These are phyloP conservation scores for Hura crepitans DNA, from an alignment of 441 rosid species.

Conservation along the genomic window DNA sequence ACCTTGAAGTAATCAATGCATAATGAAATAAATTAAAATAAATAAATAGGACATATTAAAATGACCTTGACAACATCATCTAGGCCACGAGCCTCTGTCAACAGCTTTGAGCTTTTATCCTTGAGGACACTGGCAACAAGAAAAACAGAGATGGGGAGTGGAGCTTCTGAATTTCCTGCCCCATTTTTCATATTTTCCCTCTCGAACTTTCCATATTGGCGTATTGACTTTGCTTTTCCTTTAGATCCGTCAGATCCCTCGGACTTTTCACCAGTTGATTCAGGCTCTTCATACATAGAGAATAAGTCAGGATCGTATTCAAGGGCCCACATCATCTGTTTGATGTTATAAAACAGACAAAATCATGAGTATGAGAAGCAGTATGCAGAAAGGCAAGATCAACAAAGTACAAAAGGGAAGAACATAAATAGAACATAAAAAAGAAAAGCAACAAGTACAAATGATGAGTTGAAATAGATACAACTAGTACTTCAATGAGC, in stretches of 20 bases:
- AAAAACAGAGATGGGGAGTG: conserved; percentile 88
- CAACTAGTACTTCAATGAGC: not conserved
- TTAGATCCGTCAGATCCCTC: conserved; percentile 55
- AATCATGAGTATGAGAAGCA: conserved; percentile 10
- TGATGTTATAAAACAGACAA: conserved; percentile 12
- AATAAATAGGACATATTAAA: conserved; percentile 17
- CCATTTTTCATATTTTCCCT: conserved; percentile 74
- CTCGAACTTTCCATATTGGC: conserved; percentile 81
- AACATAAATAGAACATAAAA: not conserved
- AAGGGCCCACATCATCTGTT: conserved; percentile 99
- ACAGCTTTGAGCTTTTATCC: conserved; percentile 74
- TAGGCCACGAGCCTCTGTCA: conserved; percentile 85
- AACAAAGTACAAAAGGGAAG: not conserved
- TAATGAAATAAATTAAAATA: not conserved
- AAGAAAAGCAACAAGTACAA: not conserved
- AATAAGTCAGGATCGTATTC: conserved; percentile 85
- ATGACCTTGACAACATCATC: conserved; percentile 91
- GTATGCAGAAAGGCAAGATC: not conserved
- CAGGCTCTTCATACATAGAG: conserved; percentile 55
- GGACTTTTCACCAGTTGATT: conserved; percentile 36
- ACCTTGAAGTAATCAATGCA: not conserved
- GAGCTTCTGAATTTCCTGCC: conserved; percentile 47
- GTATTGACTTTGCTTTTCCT: conserved; percentile 54
- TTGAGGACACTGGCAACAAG: conserved; percentile 93
- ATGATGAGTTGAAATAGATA: not conserved